Evolutionary conservation across 768 basidiomycete species (phyloP).

Genomic region (Russula vinacea): DNA sequence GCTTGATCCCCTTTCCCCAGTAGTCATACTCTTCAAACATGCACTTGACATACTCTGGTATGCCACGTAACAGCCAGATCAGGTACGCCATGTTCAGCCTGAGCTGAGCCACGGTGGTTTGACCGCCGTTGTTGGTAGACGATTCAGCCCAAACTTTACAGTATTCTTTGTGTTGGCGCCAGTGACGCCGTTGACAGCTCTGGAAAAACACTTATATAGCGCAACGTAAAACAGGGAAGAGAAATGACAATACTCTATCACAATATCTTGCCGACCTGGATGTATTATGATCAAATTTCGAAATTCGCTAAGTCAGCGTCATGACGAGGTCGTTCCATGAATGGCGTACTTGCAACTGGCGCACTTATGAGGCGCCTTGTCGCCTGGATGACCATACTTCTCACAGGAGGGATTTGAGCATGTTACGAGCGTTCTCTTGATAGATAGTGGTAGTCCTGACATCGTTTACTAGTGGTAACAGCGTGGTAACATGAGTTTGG

Average conservation of each 20-base stretch:
- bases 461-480: slow-evolving; percentile 7
- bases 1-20: slow-evolving; percentile 18
- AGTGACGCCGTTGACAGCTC: slow-evolving; percentile 29
- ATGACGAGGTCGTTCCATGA: neutral
- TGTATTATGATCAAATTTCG: neutral
- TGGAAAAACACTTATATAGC: slow-evolving; percentile 10
- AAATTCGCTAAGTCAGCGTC: neutral
- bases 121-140: slow-evolving; percentile 21
- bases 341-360: slow-evolving; percentile 28
- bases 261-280: slow-evolving; percentile 29
- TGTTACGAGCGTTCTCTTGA: slow-evolving; percentile 28
- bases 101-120: slow-evolving; percentile 29
- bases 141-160: slow-evolving; percentile 29
- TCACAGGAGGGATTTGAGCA: slow-evolving; percentile 26
- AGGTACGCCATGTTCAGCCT: slow-evolving; percentile 30
- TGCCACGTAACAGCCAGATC: slow-evolving; percentile 31
- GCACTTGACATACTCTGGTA: slow-evolving; percentile 24
- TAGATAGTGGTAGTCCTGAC: slow-evolving; percentile 27
- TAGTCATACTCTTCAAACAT: slow-evolving; percentile 28
- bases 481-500: neutral
- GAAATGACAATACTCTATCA: slow-evolving; percentile 14
- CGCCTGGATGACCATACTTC: slow-evolving; percentile 5
- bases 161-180: slow-evolving; percentile 30
- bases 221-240: neutral
- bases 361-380: slow-evolving; percentile 29